These are phyloP conservation scores for Brassica nigra DNA, from an alignment of 345 rosid species.

Conservation along the genomic window DNA sequence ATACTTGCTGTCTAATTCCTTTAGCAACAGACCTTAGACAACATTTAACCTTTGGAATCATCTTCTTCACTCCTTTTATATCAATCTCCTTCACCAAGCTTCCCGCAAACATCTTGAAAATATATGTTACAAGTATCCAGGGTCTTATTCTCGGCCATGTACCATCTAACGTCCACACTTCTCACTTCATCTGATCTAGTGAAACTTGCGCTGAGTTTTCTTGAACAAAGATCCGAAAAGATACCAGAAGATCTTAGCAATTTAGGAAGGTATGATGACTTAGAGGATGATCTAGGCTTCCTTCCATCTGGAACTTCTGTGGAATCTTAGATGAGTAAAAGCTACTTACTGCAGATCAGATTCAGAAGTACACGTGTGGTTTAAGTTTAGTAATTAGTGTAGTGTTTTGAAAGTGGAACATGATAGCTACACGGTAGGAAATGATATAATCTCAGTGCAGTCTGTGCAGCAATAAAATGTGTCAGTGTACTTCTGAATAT, in stretches of 20 bases:
- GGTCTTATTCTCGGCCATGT: too few species aligned
- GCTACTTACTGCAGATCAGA: conserved; percentile 10
- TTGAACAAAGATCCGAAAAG: conserved; percentile 64
- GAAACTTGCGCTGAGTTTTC: conserved; percentile 61
- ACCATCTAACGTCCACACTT: too few species aligned
- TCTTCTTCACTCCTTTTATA: conserved; percentile 76
- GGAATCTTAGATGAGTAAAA: conserved; percentile 35
- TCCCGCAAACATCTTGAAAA: too few species aligned
- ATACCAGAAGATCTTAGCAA: conserved; percentile 41
- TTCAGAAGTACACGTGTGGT: conserved; percentile 31
- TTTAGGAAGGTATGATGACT: conserved; percentile 56
- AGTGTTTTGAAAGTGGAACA: conserved; percentile 21
- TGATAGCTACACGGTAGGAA: conserved; percentile 4
- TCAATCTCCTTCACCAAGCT: conserved; percentile 71
- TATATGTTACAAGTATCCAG: too few species aligned
- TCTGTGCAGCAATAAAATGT: conserved; percentile 30
- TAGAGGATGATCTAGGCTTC: conserved; percentile 54
- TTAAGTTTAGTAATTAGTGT: conserved; percentile 6
- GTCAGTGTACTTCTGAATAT: conserved; percentile 36
- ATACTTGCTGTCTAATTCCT: conserved; percentile 90
- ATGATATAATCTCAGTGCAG: conserved; percentile 14
- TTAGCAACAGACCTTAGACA: conserved; percentile 79
- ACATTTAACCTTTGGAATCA: conserved; percentile 71
- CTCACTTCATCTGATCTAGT: too few species aligned
- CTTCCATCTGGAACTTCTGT: conserved; percentile 80